Base-by-base conservation (phyloP, 1,284 basidiomycete species). In the Rhodotorula mucilaginosa region DNA sequence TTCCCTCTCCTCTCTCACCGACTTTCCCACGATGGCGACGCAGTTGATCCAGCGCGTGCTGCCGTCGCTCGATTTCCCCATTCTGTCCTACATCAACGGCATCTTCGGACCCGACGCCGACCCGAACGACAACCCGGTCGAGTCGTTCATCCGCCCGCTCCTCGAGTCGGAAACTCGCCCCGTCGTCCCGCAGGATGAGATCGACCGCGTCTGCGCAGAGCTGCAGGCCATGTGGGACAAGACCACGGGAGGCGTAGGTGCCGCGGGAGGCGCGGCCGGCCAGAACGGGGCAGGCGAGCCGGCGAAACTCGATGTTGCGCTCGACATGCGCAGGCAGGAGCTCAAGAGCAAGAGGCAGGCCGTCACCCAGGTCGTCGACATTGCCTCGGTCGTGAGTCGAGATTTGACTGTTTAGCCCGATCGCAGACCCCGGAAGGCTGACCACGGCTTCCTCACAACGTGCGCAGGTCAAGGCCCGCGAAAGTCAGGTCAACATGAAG, bases 401-500 rank as follows among this genome's bases (percentile, higher is more conserved):
- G 18, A 2, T 15, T 13, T 13, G 29, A 64, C 92, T 93, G 73
- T 26, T 47, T 18, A 44, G 5, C 3, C 19, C n/a, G 31, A 10
- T 15, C 23, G 5, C 3, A 18, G 3, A 13, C 49, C 16, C 56
- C 19, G 62, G 51, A 46, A 58, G 52, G 13, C 39, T 51, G n/a
- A 52, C 21, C 3, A 47, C 7, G 15, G 8, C 10, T 13, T 2
- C 19, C 18, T 19, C 34, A 71, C 64, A 51, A 5, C 26, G 34
- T 21, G 7, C 10, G 26, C 65, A 66, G 73, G 78, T 79, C 62
- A 79, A 80, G 69, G 78, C 72, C 76, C 92, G 92, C 82, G 92
- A 92, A 47, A 95, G 94, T 60, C 90, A 92, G 61, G 97, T 99
- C 68, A 97, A 99, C 84, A 88, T 99, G 74, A 95, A 93, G 83